These are phyloP conservation scores for Craterostigma plantagineum DNA, from an alignment of 257 asterid genomes.

Conservation along the genomic window DNA sequence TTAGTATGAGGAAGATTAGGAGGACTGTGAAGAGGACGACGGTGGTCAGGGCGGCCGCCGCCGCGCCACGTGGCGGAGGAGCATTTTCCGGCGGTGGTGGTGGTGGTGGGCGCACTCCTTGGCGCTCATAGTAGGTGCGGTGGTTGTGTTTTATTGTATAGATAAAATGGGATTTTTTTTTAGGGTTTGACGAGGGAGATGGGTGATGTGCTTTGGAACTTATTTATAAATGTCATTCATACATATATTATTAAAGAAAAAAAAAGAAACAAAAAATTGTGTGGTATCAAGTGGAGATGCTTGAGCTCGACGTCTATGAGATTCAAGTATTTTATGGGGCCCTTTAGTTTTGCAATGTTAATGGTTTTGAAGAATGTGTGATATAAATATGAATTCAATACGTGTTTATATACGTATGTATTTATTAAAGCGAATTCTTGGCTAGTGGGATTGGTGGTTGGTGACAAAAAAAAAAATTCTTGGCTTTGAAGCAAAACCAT, in stretches of 20 bases:
- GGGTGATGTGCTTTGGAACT: no score
- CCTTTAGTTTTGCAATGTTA: background rate
- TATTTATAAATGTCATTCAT: no score
- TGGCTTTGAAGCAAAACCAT: background rate
- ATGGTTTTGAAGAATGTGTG: no score
- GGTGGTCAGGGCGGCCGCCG: slow-evolving; percentile 7
- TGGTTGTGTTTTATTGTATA: no score
- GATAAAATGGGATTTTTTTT: no score
- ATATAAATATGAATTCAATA: no score
- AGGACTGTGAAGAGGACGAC: slow-evolving; percentile 31
- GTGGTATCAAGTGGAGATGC: background rate
- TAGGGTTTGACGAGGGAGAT: no score
- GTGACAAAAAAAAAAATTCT: background rate
- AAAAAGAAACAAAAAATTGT: background rate
- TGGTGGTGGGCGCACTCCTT: slow-evolving; percentile 46
- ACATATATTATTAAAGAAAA: no score
- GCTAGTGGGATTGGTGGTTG: no score
- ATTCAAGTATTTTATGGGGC: slow-evolving; percentile 6
- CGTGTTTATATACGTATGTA: background rate
- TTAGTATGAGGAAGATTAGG: slow-evolving; percentile 48
- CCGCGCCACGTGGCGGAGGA: slow-evolving; percentile 16
- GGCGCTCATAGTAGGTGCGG: slow-evolving; percentile 19
- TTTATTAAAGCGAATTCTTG: no score
- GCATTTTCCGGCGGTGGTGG: slow-evolving; percentile 14
- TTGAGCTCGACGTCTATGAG: slow-evolving; percentile 7